Conservation (phyloP, 495 filamentous ascomycete species). For the Podospora tetraspora region DNA sequence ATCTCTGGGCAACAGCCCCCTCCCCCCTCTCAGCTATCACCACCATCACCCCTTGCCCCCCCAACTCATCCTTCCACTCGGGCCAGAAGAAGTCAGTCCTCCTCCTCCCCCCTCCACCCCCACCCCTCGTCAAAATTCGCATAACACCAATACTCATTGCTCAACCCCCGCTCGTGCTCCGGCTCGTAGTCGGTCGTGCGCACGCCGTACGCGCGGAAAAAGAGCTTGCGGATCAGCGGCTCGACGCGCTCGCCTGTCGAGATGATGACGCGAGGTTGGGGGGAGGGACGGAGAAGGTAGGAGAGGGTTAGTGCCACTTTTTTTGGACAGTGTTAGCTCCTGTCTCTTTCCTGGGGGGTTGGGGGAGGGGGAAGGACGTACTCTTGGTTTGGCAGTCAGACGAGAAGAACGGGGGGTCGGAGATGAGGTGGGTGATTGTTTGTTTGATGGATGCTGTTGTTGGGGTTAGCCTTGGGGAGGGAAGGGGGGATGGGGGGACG, state of each 20-base stretch:
- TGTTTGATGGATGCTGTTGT: constrained; percentile 51
- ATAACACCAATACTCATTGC: constrained; percentile 76
- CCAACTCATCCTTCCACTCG: too few species aligned
- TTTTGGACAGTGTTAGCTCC: too few species aligned
- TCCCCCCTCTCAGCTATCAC: too few species aligned
- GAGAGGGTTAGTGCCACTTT: constrained; percentile 68
- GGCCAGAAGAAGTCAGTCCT: too few species aligned
- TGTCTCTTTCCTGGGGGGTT: too few species aligned
- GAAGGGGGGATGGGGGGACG: constrained; percentile 17
- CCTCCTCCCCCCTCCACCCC: constrained; percentile 34
- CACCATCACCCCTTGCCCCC: too few species aligned
- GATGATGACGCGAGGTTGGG: constrained; percentile 44
- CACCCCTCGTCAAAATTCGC: constrained; percentile 57
- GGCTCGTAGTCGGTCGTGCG: constrained; percentile 57
- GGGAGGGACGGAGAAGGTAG: constrained; percentile 47
- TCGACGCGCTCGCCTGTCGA: constrained; percentile 71
- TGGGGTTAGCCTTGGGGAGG: background rate
- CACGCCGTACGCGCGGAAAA: constrained; percentile 40
- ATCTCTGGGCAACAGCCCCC: too few species aligned
- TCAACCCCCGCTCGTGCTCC: constrained; percentile 59
- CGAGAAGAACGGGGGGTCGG: constrained; percentile 73
- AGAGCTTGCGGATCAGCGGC: constrained; percentile 47
- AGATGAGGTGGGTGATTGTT: constrained; percentile 59
- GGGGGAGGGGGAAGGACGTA: constrained; percentile 25
- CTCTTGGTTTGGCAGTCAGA: constrained; percentile 78